Base-by-base conservation (phyloP, 352 stramenopile genomes). In the Blastocystis hominis region DNA sequence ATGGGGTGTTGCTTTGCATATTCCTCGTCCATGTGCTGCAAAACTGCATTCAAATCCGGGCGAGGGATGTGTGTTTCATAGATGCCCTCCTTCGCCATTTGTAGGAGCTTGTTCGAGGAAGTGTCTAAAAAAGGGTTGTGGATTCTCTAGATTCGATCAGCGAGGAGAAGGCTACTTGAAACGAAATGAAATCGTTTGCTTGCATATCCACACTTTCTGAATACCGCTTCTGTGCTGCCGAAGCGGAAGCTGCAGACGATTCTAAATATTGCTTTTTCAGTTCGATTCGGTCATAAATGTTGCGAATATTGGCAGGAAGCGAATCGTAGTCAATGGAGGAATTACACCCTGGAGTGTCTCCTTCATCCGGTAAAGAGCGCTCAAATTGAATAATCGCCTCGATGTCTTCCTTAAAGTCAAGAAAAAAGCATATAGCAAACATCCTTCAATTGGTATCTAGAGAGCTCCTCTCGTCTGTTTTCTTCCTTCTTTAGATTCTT, bases 221-320 rank as follows among this genome's bases (percentile, higher is more conserved):
- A 62, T 7, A 66, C n/a, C n/a, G 3, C 24, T 42, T 42, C 62
- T 30, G 9, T 63, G 4, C 50, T 42, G 40, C 38, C 13, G 56
- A 66, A 55, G 47, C 47, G 15, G 56, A 66, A 66, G 56, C 24
- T 15, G 24, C 50, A 38, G 20, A 3, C 3, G 9, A 20, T 40
- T 47, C 30, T 68, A 50, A 17, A 66, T 17, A 20, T 84, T 42
- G 24, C 50, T 59, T 66, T 46, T 24, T 2, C 56, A 66, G 40
- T 53, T 84, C 72, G n/a, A 84, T 68, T 53, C 54, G 66, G 3
- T n/a, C 20, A 46, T 84, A 84, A 15, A 84, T 69, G n/a, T 13
- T n/a, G 17, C 20, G n/a, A 20, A 84, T 9, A 68, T 20, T 13
- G 7, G 50, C 15, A 36, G 72, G 50, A 50, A 84, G 38, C 1